Base-by-base conservation (phyloP, 495 filamentous ascomycete genomes). In the Opeltia flavorubescens region DNA sequence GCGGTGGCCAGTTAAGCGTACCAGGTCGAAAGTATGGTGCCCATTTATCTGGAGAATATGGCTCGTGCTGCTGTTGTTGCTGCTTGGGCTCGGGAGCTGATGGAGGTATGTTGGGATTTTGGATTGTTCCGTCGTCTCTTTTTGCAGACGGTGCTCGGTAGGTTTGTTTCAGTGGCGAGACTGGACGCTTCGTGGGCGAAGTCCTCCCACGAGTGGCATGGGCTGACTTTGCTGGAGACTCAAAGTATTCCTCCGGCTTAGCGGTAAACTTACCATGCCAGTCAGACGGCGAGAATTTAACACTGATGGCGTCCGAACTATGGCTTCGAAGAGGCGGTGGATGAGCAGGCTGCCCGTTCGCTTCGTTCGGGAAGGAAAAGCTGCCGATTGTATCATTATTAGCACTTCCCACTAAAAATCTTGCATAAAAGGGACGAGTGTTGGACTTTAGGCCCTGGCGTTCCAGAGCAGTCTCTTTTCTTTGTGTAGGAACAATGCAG, bases 261-360 rank as follows among this genome's bases (percentile, higher is more conserved):
- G 66, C 62, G 34, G 62, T 54, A 52, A 83, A 73, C 48, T 68
- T 75, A 20, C 68, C 72, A 31, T 66, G 60, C 76, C 76, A 82
- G 27, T 77, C 71, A 21, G 67, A 64, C 0, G 78, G 70, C 9
- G 74, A 75, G 56, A 84, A 85, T 40, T 72, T 78, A 26, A 81
- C 86, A 54, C 84, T 84, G 61, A 95, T 81, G 50, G 80, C 78
- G 54, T 86, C 83, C 27, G 78, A 69, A 56, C 80, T 87, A 40
- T 68, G 72, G 43, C 73, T 76, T 41, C 66, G 57, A 44, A 74
- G 68, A 13, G 66, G 57, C 38, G 59, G 47, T 12, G 56, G 40
- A 9, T 57, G 33, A 49, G 61, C 71, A n/a, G 59, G 48, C 36
- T 67, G 59, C 44, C 61, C 57, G 45, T 57, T 27, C 44, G 30